Percentiles rank a stretch among this genome's conserved stretches.
Conservation (phyloP, 768 basidiomycete genomes). For the Mycena venus region DNA sequence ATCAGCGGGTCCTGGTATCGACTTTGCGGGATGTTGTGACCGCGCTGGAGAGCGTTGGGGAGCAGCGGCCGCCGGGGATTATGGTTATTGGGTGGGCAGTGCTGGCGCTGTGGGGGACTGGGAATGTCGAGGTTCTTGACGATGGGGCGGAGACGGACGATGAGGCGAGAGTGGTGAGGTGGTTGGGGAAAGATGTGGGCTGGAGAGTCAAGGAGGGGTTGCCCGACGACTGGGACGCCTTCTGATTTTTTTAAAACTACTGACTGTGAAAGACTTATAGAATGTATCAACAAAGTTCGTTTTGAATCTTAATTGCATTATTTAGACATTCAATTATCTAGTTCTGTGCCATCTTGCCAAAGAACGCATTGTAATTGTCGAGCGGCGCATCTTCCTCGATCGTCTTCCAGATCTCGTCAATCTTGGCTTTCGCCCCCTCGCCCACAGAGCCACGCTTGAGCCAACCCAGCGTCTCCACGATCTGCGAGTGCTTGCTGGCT, state of each 20-base stretch:
- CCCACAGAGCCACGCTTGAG: conserved; percentile 2
- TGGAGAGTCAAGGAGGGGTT: conserved; percentile 82
- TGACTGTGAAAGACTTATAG: background rate
- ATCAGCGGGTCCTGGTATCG: conserved; percentile 87
- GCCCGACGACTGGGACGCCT: conserved; percentile 53
- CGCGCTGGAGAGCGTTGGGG: conserved; percentile 81
- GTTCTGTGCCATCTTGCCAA: too few species aligned
- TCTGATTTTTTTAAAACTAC: conserved; percentile 14
- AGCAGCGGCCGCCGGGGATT: conserved; percentile 96
- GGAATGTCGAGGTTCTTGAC: conserved; percentile 81
- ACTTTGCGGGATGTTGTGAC: conserved; percentile 80
- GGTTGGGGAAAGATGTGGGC: conserved; percentile 68
- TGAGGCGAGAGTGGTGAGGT: conserved; percentile 62
- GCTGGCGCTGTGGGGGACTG: conserved; percentile 78
- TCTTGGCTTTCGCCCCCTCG: background rate
- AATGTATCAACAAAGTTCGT: too few species aligned
- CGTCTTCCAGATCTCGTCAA: background rate
- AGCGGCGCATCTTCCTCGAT: background rate
- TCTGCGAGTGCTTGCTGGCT: background rate
- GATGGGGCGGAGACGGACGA: conserved; percentile 61
- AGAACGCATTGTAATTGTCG: conserved; percentile 1
- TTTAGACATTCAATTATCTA: too few species aligned
- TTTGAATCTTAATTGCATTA: too few species aligned
- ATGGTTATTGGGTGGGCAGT: conserved; percentile 95
- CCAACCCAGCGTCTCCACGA: background rate